A percentile compares a stretch with the other conserved stretches of the same genome.
These are phyloP conservation scores for Geoglossum glabrum DNA, from an alignment of 495 filamentous ascomycete species.

Conservation along the genomic window DNA sequence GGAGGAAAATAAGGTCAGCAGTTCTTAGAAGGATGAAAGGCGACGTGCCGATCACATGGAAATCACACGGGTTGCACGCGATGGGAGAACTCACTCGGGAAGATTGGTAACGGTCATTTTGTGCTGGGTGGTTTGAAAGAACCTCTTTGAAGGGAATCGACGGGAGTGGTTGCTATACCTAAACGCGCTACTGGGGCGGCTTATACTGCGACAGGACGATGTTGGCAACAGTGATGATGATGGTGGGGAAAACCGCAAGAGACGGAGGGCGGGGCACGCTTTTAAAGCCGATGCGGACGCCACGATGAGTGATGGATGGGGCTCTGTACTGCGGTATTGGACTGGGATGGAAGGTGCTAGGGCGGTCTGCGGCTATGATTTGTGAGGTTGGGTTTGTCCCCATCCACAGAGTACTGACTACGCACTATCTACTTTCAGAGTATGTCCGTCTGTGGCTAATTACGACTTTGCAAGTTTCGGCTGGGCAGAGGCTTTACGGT, in stretches of 20 bases:
- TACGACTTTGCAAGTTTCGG: too few species aligned
- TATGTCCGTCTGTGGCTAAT: too few species aligned
- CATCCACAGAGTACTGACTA: too few species aligned
- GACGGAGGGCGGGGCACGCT: background rate
- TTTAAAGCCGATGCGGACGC: background rate
- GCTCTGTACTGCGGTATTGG: background rate
- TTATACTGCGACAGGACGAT: too few species aligned
- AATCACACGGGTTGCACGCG: background rate
- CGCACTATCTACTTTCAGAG: too few species aligned
- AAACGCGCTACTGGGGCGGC: slow-evolving; percentile 10
- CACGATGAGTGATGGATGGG: background rate
- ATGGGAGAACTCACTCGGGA: slow-evolving; percentile 15
- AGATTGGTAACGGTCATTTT: slow-evolving; percentile 39
- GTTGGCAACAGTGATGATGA: background rate
- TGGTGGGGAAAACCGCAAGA: background rate
- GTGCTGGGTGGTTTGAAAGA: slow-evolving; percentile 27
- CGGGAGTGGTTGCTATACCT: slow-evolving; percentile 13
- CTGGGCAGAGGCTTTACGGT: too few species aligned
- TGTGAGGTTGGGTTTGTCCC: too few species aligned
- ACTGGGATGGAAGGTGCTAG: background rate
- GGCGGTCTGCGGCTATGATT: background rate
- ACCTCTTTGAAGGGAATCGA: slow-evolving; percentile 13
- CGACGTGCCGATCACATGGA: background rate
- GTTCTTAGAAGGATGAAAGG: too few species aligned
- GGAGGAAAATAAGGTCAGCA: background rate